A percentile compares a stretch with the other conserved stretches of the same genome.
Evolutionary conservation across 371 early-diverging fungal species (phyloP).

Genomic region (Rhizopus stolonifer): DNA sequence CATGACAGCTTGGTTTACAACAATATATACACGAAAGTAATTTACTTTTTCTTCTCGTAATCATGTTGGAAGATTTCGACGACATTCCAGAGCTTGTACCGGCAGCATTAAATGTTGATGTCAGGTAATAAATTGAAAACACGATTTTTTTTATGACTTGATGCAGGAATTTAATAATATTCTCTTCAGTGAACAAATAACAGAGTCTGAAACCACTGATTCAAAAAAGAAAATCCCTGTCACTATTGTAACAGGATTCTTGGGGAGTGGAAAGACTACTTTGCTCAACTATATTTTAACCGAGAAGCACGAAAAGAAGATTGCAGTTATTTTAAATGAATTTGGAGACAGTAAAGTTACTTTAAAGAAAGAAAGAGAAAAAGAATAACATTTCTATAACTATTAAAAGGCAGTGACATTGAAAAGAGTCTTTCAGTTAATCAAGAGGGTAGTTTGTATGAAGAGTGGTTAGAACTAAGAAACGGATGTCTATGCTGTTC

Average conservation of each 20-base stretch:
- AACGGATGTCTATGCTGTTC: constrained; percentile 98
- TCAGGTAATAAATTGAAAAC: neutral
- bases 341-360: constrained; percentile 68
- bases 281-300: constrained; percentile 87
- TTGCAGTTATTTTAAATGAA: constrained; percentile 93
- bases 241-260: constrained; percentile 74
- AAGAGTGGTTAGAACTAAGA: constrained; percentile 95
- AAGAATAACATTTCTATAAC: neutral
- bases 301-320: constrained; percentile 88
- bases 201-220: neutral
- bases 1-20: too few species aligned
- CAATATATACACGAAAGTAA: too few species aligned
- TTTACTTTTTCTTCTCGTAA: too few species aligned
- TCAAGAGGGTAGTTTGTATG: constrained; percentile 77
- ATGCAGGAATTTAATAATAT: neutral
- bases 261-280: constrained; percentile 96
- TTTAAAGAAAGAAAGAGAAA: too few species aligned
- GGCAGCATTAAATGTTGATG: constrained; percentile 13
- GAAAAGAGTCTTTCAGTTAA: constrained; percentile 88
- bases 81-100: constrained; percentile 61
- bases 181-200: neutral
- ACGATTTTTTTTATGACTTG: neutral
- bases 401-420: constrained; percentile 78
- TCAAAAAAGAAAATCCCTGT: constrained; percentile 62
- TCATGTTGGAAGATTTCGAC: constrained; percentile 38